Evolutionary conservation across 805 yeast genomes (phyloP), one percentile per base, ranked within the genome.

Genomic region (Nakazawaea sp.): DNA sequence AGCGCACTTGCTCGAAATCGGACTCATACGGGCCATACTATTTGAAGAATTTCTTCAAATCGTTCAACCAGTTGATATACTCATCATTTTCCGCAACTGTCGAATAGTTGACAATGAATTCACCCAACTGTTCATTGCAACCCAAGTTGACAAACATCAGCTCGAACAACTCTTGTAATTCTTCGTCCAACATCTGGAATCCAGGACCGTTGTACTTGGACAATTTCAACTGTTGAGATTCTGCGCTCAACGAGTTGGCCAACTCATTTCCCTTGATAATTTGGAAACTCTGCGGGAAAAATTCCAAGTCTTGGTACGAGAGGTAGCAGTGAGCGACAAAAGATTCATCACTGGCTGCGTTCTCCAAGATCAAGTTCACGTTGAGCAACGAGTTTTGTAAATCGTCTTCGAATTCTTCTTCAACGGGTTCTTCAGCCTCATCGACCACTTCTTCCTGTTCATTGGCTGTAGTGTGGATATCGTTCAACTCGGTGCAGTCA

Each of bases 151-250:
- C 56, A 47, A 67, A 58, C 48, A 59, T 66, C 38, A 47, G 48
- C 52, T 66, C 72, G 44, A 67, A 62, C 35, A 61, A 59, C 34
- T 59, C 53, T 51, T 67, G 72, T 43, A 68, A 49, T 18, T 62
- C 50, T 50, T 64, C 70, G 43, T 66, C 72, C 52, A 68, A 64
- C 51, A 64, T 63, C 33, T 64, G 53, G 51, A 67, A 66, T 44
- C 63, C 61, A 19, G 71, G 72, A 18, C 72, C 72, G 49, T 62
- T 65, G 58, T 68, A 68, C 39, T 55, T 56, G 41, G 55, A 61
- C 24, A 58, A 56, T 15, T 64, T 66, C 11, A 20, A 20, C 24
- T 35, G 38, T 29, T 40, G 33, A 10, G 23, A 18, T 20, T 40
- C 42, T 5, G 42, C 36, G 8, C 24, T 21, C 30, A 32, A 34